phyloP scores from a whole-genome alignment of 768 basidiomycete genomes.

The Pleurotus eryngii region DNA sequence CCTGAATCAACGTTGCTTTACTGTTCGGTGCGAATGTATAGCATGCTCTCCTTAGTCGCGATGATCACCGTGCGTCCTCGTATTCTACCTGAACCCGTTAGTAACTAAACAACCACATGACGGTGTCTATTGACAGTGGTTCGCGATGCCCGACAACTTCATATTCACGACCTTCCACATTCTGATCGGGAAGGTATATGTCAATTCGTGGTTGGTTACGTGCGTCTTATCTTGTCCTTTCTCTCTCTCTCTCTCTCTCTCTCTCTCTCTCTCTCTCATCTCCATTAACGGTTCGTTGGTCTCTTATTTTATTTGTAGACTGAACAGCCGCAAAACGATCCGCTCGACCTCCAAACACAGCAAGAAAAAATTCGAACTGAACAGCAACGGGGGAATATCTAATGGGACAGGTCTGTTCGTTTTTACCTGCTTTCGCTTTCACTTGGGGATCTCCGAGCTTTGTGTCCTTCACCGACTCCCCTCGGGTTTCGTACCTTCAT shows the following conservation, averaged over 20 bases:
- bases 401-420: too few relatives aligned
- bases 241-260: too few relatives aligned
- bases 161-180: slow-evolving; percentile 1
- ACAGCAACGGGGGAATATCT: not conserved
- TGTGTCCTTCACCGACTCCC: not conserved
- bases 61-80: not conserved
- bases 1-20: not conserved
- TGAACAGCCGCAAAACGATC: not conserved
- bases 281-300: not conserved
- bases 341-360: not conserved
- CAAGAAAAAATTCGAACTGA: not conserved
- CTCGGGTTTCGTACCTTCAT: not conserved
- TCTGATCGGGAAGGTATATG: not conserved
- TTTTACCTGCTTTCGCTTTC: too few relatives aligned
- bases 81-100: too few relatives aligned
- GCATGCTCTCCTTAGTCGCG: not conserved
- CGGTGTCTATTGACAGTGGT: not conserved
- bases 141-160: not conserved
- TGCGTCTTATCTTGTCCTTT: not conserved
- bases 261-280: not conserved
- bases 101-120: too few relatives aligned
- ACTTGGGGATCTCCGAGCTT: not conserved
- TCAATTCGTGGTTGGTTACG: not conserved
- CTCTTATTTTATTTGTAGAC: not conserved
- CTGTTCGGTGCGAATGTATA: not conserved